phyloP scores from a whole-genome alignment of 1,139 yeast genomes.

The Wickerhamiella infanticola region DNA sequence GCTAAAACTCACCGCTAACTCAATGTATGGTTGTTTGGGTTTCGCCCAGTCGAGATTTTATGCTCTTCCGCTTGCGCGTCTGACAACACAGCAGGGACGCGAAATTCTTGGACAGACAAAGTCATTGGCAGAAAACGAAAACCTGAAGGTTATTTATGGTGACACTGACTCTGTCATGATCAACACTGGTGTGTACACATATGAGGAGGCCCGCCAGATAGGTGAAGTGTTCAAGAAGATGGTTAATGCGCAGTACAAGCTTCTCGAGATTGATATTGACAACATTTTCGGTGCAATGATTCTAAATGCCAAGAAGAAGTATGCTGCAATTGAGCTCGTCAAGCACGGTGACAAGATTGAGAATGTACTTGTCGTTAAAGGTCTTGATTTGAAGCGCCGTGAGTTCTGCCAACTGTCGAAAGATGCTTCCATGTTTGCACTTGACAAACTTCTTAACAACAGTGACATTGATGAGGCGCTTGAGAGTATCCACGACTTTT shows the following conservation, averaged over 20 bases:
- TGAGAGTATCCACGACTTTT: constrained; percentile 53
- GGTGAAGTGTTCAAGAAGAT: constrained; percentile 73
- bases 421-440: constrained; percentile 47
- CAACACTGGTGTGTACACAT: constrained; percentile 64
- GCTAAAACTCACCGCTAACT: constrained; percentile 88
- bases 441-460: constrained; percentile 34
- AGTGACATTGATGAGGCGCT: constrained; percentile 67
- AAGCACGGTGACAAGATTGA: constrained; percentile 33
- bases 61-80: constrained; percentile 91
- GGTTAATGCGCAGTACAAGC: constrained; percentile 76
- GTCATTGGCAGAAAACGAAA: constrained; percentile 71
- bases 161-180: constrained; percentile 99
- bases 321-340: constrained; percentile 70
- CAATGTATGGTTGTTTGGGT: constrained; percentile 98
- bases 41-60: constrained; percentile 83
- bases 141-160: constrained; percentile 84
- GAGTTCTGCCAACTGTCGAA: constrained; percentile 89
- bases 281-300: constrained; percentile 76
- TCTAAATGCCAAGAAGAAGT: constrained; percentile 92
- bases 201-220: constrained; percentile 58
- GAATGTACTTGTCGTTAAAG: constrained; percentile 70
- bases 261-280: constrained; percentile 89
- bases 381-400: constrained; percentile 93
- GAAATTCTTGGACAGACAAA: constrained; percentile 89
- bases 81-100: constrained; percentile 90